A percentile compares a stretch with the other conserved stretches of the same genome.
phyloP scores from a whole-genome alignment of 148 eudicot species.

The Gaultheria prostrata region DNA sequence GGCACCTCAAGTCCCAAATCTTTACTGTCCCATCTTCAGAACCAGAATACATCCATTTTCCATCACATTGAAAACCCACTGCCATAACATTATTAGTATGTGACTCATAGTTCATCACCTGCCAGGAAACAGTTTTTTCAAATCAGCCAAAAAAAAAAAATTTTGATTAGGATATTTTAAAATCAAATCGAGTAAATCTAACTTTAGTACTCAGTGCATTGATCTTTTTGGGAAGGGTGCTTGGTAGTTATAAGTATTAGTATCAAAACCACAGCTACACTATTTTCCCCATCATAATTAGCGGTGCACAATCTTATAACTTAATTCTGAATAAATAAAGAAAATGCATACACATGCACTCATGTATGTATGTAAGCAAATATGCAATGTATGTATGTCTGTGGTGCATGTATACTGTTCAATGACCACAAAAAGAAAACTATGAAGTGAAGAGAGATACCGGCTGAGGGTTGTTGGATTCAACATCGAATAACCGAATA shows the following conservation, averaged over 20 bases:
- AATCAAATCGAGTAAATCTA: not conserved
- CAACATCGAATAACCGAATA: constrained; percentile 84
- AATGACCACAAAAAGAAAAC: not conserved
- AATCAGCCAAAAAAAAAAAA: not conserved
- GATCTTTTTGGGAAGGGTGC: not conserved
- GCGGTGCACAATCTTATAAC: not conserved
- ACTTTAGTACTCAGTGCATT: not conserved
- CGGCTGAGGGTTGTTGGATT: constrained; percentile 77
- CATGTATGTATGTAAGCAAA: not conserved
- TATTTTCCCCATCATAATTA: not conserved
- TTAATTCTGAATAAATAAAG: not conserved
- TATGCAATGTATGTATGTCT: not conserved
- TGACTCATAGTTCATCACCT: constrained; percentile 96
- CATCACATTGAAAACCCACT: constrained; percentile 95
- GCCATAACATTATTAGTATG: constrained; percentile 98
- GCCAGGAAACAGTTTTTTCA: constrained; percentile 21
- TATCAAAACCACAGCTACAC: not conserved
- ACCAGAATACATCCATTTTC: constrained; percentile 99
- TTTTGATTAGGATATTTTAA: not conserved
- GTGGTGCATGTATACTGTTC: not conserved
- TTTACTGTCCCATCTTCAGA: constrained; percentile 99
- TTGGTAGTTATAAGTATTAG: not conserved
- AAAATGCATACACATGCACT: not conserved
- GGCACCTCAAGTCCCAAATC: constrained; percentile 94
- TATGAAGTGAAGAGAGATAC: constrained; percentile 31